Conservation (phyloP, 2,329 filamentous ascomycete genomes). For the Neonectria sp. region DNA sequence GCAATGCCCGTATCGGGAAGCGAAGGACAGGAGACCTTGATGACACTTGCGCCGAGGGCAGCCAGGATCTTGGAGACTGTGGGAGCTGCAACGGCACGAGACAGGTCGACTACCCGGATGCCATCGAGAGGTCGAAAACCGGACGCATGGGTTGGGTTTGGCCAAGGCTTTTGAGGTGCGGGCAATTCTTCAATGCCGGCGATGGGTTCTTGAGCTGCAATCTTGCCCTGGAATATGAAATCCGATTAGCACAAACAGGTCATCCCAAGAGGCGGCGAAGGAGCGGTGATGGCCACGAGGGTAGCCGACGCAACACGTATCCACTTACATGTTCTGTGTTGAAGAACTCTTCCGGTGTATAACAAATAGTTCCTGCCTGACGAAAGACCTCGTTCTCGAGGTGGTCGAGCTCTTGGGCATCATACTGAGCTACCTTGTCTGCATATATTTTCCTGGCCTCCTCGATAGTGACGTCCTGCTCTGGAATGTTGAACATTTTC, state of each 20-base stretch:
- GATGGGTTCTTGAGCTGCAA: too few species aligned
- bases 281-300: too few species aligned
- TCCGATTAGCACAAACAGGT: too few species aligned
- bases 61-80: constrained; percentile 51
- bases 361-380: constrained; percentile 50
- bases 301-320: background rate
- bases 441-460: constrained; percentile 43
- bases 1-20: constrained; percentile 50
- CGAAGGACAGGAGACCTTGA: constrained; percentile 50
- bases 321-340: constrained; percentile 43
- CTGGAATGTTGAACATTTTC: constrained; percentile 49
- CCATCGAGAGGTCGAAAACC: constrained; percentile 48
- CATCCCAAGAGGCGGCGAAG: too few species aligned
- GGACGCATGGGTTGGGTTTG: constrained; percentile 18
- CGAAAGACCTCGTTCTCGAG: constrained; percentile 51
- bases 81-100: constrained; percentile 52
- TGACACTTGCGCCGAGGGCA: constrained; percentile 50
- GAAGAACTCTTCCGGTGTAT: constrained; percentile 51
- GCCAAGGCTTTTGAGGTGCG: constrained; percentile 35
- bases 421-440: constrained; percentile 40
- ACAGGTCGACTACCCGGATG: constrained; percentile 52
- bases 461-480: constrained; percentile 42
- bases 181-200: too few species aligned
- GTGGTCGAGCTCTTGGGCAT: constrained; percentile 48
- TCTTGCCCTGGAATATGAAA: too few species aligned